These are phyloP conservation scores for Aspergillus melleus DNA, from an alignment of 2,329 filamentous ascomycete species.

Conservation along the genomic window DNA sequence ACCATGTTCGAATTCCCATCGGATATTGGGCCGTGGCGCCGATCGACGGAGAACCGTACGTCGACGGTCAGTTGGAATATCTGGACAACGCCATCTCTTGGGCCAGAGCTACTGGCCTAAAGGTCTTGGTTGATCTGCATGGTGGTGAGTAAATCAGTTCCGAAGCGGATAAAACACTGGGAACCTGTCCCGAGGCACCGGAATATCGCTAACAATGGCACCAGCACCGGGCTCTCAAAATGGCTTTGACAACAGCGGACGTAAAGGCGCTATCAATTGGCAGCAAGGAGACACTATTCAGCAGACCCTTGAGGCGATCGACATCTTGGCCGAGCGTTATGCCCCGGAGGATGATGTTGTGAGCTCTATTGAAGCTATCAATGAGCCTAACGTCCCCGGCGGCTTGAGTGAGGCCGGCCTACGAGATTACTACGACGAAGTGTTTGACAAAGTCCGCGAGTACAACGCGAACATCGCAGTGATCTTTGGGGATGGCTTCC, in stretches of 20 bases:
- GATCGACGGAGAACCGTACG: slow-evolving; percentile 58
- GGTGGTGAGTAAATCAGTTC: slow-evolving; percentile 52
- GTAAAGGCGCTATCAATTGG: slow-evolving; percentile 41
- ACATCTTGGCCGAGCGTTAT: slow-evolving; percentile 60
- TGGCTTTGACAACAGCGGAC: slow-evolving; percentile 67
- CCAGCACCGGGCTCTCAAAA: slow-evolving; percentile 63
- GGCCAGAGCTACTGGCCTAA: slow-evolving; percentile 59
- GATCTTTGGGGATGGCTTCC: slow-evolving; percentile 55
- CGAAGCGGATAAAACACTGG: not conserved
- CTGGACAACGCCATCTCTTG: slow-evolving; percentile 60
- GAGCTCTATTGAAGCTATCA: slow-evolving; percentile 49
- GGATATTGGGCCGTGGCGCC: slow-evolving; percentile 65
- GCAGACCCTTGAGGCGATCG: slow-evolving; percentile 54
- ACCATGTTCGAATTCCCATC: slow-evolving; percentile 65
- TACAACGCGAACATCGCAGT: slow-evolving; percentile 50
- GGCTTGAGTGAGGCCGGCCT: slow-evolving; percentile 46
- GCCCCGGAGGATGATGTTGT: slow-evolving; percentile 57
- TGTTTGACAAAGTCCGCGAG: slow-evolving; percentile 49
- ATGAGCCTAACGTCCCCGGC: slow-evolving; percentile 42
- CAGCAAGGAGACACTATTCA: slow-evolving; percentile 36
- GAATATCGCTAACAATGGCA: slow-evolving; percentile 5
- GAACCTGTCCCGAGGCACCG: not conserved
- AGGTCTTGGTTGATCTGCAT: slow-evolving; percentile 68
- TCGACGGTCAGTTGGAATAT: slow-evolving; percentile 60
- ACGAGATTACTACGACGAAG: slow-evolving; percentile 57